Percentiles rank a stretch among this genome's conserved stretches.
These are phyloP conservation scores for Populus hybrid DNA, from an alignment of 441 rosid genomes.

Conservation along the genomic window DNA sequence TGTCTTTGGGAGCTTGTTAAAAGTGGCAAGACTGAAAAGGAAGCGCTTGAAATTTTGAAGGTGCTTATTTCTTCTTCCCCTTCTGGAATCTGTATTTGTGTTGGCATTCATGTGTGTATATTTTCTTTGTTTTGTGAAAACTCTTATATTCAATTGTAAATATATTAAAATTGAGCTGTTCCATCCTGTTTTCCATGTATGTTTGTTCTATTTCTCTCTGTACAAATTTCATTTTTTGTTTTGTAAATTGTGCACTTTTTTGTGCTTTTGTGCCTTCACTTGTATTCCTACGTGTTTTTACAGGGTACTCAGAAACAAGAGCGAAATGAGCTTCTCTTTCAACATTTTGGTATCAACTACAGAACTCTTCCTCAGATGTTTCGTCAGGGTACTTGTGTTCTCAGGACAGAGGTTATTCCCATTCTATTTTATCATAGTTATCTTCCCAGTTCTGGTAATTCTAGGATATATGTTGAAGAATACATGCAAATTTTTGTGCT, in stretches of 20 bases:
- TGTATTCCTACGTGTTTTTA: constrained; percentile 16
- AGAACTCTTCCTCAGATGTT: constrained; percentile 59
- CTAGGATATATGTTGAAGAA: not conserved
- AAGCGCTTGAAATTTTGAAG: constrained; percentile 65
- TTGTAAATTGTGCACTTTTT: not conserved
- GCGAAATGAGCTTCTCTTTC: constrained; percentile 82
- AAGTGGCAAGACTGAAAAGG: constrained; percentile 55
- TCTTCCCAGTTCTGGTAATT: not conserved
- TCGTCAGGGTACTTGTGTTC: constrained; percentile 84
- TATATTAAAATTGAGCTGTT: not conserved
- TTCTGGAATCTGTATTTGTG: not conserved
- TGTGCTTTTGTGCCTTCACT: not conserved
- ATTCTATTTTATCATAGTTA: not conserved
- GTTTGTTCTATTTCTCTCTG: not conserved
- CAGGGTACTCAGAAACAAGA: constrained; percentile 80
- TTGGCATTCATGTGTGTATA: not conserved
- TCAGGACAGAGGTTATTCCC: constrained; percentile 60
- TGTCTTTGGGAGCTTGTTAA: constrained; percentile 77
- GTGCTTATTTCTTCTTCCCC: constrained; percentile 27
- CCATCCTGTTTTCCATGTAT: not conserved
- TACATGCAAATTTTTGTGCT: not conserved
- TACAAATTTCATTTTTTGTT: not conserved
- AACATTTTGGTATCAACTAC: constrained; percentile 73
- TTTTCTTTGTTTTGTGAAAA: not conserved
- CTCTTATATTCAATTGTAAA: not conserved